A percentile compares a stretch with the other conserved stretches of the same genome.
Evolutionary conservation across 345 rosid genomes (phyloP).

Genomic region (Lumnitzera littorea): DNA sequence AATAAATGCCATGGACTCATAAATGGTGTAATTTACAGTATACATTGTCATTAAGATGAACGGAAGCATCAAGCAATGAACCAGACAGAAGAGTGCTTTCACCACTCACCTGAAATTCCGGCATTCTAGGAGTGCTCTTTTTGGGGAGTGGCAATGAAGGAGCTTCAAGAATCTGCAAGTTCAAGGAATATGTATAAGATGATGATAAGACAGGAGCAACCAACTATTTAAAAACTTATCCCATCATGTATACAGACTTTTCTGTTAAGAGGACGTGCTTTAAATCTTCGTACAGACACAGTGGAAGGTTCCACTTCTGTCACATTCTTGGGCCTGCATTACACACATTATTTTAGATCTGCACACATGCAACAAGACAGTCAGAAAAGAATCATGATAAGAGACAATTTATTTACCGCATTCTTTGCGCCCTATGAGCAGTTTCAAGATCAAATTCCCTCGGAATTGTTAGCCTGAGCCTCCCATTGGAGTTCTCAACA

Average conservation of each 20-base stretch:
- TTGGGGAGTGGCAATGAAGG: conserved; percentile 71
- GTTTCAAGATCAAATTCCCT: conserved; percentile 92
- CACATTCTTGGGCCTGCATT: conserved; percentile 55
- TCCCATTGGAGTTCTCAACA: conserved; percentile 29
- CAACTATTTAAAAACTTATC: neutral
- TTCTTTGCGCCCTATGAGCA: conserved; percentile 70
- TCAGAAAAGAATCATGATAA: conserved; percentile 6
- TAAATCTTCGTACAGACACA: conserved; percentile 46
- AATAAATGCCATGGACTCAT: conserved; percentile 13
- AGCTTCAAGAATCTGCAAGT: conserved; percentile 72
- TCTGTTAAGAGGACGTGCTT: conserved; percentile 92
- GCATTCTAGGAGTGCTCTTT: conserved; percentile 71
- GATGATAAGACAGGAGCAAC: neutral
- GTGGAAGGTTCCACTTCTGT: conserved; percentile 34
- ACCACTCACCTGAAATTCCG: conserved; percentile 76
- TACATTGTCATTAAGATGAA: neutral
- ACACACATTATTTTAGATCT: conserved; percentile 1
- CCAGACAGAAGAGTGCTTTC: neutral
- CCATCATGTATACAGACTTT: conserved; percentile 47
- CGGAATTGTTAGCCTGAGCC: conserved; percentile 69
- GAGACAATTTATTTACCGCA: conserved; percentile 32
- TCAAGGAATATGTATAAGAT: conserved; percentile 12
- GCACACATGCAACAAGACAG: conserved; percentile 6
- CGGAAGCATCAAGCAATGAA: neutral
- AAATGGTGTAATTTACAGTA: neutral